Percentiles rank a stretch among this genome's conserved stretches.
Conservation (phyloP, 495 filamentous ascomycete species). For the Talaromyces liani region DNA sequence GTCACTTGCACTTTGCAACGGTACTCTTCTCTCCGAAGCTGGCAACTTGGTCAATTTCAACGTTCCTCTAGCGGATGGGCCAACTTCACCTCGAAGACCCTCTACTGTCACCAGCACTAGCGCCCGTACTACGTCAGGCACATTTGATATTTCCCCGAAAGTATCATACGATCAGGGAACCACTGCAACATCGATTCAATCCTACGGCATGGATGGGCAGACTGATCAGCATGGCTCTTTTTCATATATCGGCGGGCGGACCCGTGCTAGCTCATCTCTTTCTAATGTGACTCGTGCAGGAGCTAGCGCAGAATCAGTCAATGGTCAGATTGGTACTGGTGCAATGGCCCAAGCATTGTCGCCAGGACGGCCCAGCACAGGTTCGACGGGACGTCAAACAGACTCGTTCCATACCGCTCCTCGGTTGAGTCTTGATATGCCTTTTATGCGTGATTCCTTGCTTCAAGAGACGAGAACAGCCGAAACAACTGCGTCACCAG, state of each 20-base stretch:
- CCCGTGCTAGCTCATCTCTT: conserved; percentile 6
- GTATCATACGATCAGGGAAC: conserved; percentile 43
- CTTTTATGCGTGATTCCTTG: conserved; percentile 34
- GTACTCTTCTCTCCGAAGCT: conserved; percentile 44
- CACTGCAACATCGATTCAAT: conserved; percentile 27
- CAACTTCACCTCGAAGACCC: conserved; percentile 34
- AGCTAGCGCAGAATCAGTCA: conserved; percentile 1
- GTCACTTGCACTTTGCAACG: conserved; percentile 52
- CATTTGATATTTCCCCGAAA: conserved; percentile 54
- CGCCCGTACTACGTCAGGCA: conserved; percentile 51
- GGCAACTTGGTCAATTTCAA: conserved; percentile 45
- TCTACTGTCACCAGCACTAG: conserved; percentile 37
- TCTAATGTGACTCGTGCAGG: conserved; percentile 2
- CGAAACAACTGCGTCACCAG: conserved; percentile 18
- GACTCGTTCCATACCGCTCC: conserved; percentile 35
- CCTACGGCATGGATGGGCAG: conserved; percentile 25
- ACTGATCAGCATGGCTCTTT: conserved; percentile 12
- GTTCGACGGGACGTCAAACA: conserved; percentile 13
- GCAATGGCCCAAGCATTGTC: conserved; percentile 1
- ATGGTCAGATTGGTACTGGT: background rate
- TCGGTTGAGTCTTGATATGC: conserved; percentile 34
- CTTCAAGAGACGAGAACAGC: conserved; percentile 11
- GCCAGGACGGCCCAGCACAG: conserved; percentile 10
- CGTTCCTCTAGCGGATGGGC: conserved; percentile 38
- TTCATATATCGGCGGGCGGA: conserved; percentile 5